A percentile compares a stretch with the other conserved stretches of the same genome.
Evolutionary conservation across 1,284 basidiomycete species (phyloP).

Genomic region (Exsudoporus floridanus): DNA sequence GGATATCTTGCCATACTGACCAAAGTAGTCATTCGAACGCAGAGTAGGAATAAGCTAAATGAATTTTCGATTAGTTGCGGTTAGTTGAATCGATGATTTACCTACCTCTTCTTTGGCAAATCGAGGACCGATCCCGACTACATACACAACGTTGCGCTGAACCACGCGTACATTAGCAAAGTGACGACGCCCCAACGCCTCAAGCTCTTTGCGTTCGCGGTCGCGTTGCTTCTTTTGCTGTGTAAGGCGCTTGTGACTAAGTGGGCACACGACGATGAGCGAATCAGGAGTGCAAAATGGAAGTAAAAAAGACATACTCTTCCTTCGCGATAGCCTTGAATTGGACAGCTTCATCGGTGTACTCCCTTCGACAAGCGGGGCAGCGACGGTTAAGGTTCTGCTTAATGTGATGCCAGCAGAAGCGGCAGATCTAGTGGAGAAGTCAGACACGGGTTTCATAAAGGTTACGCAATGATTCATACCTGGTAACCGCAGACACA

Average conservation of each 20-base stretch:
- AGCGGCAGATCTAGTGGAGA: conserved; percentile 85
- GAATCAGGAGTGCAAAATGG: not conserved
- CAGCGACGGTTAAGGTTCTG: conserved; percentile 95
- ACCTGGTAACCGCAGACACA: conserved; percentile 99
- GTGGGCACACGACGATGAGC: conserved; percentile 10
- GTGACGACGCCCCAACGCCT: conserved; percentile 82
- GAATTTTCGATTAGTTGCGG: conserved; percentile 17
- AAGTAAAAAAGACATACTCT: conserved; percentile 65
- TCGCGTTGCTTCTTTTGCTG: conserved; percentile 96
- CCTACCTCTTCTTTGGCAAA: conserved; percentile 95
- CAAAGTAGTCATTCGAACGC: conserved; percentile 96
- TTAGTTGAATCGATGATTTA: not conserved
- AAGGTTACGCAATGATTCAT: conserved; percentile 26
- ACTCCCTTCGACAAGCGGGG: conserved; percentile 93
- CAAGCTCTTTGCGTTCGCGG: conserved; percentile 94
- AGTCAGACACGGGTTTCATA: conserved; percentile 15
- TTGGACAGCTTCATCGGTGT: conserved; percentile 91
- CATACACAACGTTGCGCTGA: conserved; percentile 95
- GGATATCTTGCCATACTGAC: conserved; percentile 97
- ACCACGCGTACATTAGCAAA: conserved; percentile 94
- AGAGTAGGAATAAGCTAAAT: conserved; percentile 87
- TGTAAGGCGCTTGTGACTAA: conserved; percentile 86
- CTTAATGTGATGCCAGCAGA: conserved; percentile 99
- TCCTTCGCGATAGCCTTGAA: conserved; percentile 96
- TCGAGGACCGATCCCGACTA: conserved; percentile 86